Percentiles rank a stretch among this genome's conserved stretches.
phyloP scores from a whole-genome alignment of 2,329 filamentous ascomycete species.

The Berkeleyomyces rouxiae region DNA sequence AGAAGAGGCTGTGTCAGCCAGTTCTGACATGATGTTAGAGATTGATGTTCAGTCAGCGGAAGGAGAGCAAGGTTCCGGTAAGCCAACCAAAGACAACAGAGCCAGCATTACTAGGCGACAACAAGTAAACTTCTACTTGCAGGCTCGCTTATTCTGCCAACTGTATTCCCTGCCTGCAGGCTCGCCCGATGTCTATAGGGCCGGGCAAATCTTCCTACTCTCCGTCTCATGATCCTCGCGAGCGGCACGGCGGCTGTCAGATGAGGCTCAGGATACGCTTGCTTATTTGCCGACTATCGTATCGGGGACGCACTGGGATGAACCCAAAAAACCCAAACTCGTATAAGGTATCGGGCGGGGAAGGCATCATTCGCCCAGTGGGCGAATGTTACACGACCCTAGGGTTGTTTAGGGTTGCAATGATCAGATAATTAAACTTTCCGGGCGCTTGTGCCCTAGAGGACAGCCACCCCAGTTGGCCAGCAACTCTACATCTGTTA shows the following conservation, averaged over 20 bases:
- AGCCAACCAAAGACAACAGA: neutral
- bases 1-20: neutral
- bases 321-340: neutral
- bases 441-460: no score
- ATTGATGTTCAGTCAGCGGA: neutral
- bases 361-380: no score
- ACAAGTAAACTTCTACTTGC: neutral
- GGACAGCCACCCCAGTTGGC: no score
- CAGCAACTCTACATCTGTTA: no score
- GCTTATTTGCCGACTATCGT: neutral
- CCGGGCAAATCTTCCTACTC: neutral
- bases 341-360: neutral
- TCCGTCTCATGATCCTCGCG: neutral
- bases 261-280: neutral
- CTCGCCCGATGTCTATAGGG: neutral
- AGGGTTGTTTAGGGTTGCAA: no score
- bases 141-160: neutral
- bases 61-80: neutral
- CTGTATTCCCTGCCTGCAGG: neutral
- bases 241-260: neutral
- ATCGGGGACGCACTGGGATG: neutral
- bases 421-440: no score
- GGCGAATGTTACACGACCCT: no score
- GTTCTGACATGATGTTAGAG: neutral
- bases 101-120: neutral